Base-by-base conservation (phyloP, 768 basidiomycete species). In the Termitomyces sp. region DNA sequence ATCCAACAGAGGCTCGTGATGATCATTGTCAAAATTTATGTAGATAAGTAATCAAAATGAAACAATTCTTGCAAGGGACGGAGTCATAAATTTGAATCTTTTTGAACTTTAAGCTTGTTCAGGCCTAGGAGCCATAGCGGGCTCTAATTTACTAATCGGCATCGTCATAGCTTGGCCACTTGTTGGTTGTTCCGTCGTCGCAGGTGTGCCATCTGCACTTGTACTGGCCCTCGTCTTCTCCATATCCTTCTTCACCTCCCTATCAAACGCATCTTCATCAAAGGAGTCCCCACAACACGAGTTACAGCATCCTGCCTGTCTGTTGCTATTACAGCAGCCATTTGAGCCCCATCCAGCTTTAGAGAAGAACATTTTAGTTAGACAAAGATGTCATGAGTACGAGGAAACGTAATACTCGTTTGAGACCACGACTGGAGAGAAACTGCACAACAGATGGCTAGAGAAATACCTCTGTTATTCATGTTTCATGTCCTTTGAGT, bases 241-340 rank as follows among this genome's bases (percentile, higher is more conserved):
- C 72, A 76, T 62, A 60, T 82, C 69, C 49, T 67, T 71, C 20
- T 80, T 72, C 70, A 76, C 64, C 58, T 81, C 68, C 47, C 67
- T 71, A 20, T 80, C 79, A 65, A 81, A 78, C 1, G 66, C 69
- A 62, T 83, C 82, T 43, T 78, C 77, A 64, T 82, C 72, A 67
- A 82, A 81, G 2, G 77, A 77, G 10, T 75, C 67, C 20, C 69
- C 67, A 60, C 75, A 82, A 58, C 81, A 83, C 38, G 71, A 72
- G 12, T 74, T 77, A 64, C 81, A 83, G 61, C 82, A 83, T 11
- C 81, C 80, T n/a, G 72, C 66, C 29, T 62, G 66, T 9, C 67
- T 59, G 56, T 69, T 69, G 20, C 67, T 60, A 38, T 66, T 62
- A 57, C 78, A 70, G 59, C 74, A 74, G 7, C 77, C 75, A 5